These are phyloP conservation scores for Dactylorhiza incarnata DNA, from an alignment of 106 monocot species.

Conservation along the genomic window DNA sequence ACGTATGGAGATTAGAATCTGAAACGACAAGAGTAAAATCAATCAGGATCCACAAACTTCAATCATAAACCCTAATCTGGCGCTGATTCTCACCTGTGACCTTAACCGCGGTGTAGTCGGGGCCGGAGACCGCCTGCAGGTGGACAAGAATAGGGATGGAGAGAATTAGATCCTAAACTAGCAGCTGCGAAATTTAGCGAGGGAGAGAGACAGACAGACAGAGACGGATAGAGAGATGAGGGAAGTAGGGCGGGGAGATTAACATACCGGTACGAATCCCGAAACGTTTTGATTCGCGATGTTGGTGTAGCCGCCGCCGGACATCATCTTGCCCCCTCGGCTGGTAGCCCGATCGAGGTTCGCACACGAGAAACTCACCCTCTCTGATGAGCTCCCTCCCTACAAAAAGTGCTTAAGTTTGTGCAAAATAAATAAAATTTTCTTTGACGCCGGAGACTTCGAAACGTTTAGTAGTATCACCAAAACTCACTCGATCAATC, in stretches of 20 bases:
- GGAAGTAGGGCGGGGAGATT: not conserved
- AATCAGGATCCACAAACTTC: not conserved
- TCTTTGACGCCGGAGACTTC: too few relatives aligned
- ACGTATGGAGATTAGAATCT: constrained; percentile 77
- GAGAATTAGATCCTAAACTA: constrained; percentile 14
- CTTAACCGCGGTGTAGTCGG: constrained; percentile 45
- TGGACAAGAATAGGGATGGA: not conserved
- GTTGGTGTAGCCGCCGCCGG: constrained; percentile 65
- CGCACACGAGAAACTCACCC: too few relatives aligned
- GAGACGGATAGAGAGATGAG: not conserved
- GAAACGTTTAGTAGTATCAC: too few relatives aligned
- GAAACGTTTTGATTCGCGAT: constrained; percentile 67
- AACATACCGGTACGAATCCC: constrained; percentile 58
- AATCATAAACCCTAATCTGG: not conserved
- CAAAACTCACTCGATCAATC: too few relatives aligned
- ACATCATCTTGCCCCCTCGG: constrained; percentile 48
- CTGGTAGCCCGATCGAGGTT: not conserved
- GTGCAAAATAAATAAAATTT: too few relatives aligned
- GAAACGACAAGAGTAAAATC: constrained; percentile 2
- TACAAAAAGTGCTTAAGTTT: too few relatives aligned
- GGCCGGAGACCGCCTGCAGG: constrained; percentile 37
- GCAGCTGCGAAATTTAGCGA: not conserved
- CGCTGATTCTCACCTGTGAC: constrained; percentile 43
- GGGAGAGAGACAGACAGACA: too few relatives aligned
- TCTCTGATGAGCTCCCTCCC: too few relatives aligned